A percentile compares a stretch with the other conserved stretches of the same genome.
Evolutionary conservation across 495 filamentous ascomycete genomes (phyloP).

Genomic region (Gamarada debralockiae): DNA sequence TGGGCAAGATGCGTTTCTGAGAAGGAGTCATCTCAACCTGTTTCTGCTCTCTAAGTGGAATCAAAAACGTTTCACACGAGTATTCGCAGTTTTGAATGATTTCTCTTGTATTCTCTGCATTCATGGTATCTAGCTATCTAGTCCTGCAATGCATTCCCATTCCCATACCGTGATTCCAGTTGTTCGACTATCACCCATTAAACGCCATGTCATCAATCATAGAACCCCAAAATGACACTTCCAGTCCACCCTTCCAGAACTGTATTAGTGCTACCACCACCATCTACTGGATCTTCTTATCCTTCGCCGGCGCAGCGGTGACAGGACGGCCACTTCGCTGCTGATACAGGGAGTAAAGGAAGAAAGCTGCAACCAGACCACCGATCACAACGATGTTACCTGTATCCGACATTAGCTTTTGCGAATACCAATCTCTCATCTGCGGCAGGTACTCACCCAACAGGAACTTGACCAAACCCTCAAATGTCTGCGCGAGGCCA

Average conservation of each 20-base stretch:
- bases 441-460: conserved; percentile 33
- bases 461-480: conserved; percentile 37
- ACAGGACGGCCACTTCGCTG: conserved; percentile 28
- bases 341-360: conserved; percentile 35
- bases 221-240: no score
- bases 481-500: conserved; percentile 28
- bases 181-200: neutral
- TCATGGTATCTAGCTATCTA: no score
- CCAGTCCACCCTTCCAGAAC: neutral
- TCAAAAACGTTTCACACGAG: no score
- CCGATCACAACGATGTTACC: conserved; percentile 50
- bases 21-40: no score
- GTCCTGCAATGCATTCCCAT: no score
- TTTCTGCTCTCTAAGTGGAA: no score
- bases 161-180: no score
- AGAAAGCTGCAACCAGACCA: conserved; percentile 39
- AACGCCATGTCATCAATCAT: neutral
- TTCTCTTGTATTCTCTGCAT: no score
- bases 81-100: no score
- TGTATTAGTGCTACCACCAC: neutral
- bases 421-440: no score
- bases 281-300: conserved; percentile 20
- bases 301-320: conserved; percentile 1
- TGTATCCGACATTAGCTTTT: conserved; percentile 13
- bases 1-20: no score